These are phyloP conservation scores for Daedaleopsis sinensis DNA, from an alignment of 768 basidiomycete genomes.

Conservation along the genomic window DNA sequence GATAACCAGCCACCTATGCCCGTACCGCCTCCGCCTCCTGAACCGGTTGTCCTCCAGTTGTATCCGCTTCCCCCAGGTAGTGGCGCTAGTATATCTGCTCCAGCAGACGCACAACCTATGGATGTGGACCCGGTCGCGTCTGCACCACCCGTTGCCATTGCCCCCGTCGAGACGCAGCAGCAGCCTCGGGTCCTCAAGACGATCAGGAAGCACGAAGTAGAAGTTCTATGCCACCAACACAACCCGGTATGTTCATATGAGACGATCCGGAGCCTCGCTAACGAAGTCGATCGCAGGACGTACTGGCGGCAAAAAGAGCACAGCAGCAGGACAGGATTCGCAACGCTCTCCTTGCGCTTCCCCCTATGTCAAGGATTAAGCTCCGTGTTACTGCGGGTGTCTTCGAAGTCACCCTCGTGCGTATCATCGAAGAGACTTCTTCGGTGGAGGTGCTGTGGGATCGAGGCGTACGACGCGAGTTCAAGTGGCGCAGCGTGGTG, in stretches of 20 bases:
- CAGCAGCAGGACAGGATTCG: slow-evolving; percentile 76
- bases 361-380: slow-evolving; percentile 76
- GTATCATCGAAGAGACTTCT: slow-evolving; percentile 67
- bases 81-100: not conserved
- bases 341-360: slow-evolving; percentile 68
- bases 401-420: slow-evolving; percentile 81
- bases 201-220: slow-evolving; percentile 74
- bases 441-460: slow-evolving; percentile 87
- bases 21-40: not conserved
- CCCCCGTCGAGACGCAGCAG: not conserved
- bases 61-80: not conserved
- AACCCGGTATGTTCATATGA: slow-evolving; percentile 71
- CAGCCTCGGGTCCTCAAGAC: slow-evolving; percentile 52
- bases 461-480: slow-evolving; percentile 68
- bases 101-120: slow-evolving; percentile 30
- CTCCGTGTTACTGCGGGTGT: slow-evolving; percentile 83
- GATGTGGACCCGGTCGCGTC: slow-evolving; percentile 32
- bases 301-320: slow-evolving; percentile 75
- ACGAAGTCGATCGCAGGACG: slow-evolving; percentile 47
- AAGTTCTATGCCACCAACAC: slow-evolving; percentile 83
- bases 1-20: slow-evolving; percentile 37
- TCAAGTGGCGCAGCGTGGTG: slow-evolving; percentile 82
- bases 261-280: not conserved
- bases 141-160: not conserved
- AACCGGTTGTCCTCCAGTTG: not conserved